Evolutionary conservation across 192 early-diverging fungal species (phyloP), one percentile per base, ranked within the genome.

Genomic region (Coemansia sp.): DNA sequence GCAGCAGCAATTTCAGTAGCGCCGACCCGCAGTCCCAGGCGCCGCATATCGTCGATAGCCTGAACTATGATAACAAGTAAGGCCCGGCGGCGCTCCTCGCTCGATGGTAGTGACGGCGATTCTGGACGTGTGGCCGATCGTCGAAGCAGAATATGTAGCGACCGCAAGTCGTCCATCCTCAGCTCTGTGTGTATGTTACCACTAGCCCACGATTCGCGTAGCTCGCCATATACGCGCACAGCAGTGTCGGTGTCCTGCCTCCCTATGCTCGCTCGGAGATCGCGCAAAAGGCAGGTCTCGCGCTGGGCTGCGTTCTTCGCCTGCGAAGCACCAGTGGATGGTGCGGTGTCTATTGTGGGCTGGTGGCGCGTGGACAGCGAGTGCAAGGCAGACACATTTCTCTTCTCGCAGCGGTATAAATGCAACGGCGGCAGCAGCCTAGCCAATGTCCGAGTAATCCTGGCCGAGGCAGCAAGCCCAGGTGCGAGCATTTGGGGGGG

Each of bases 1-100:
- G n/a, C 54, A 0, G 68, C 68, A 6, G 65, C 68, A 14, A 62
- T 51, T 62, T 81, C 78, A 1, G 78, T 81, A 36, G 78, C 78
- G 4, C 78, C 78, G 7, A 81, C 54, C 0, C 69, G 65, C 42
- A 81, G 51, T 0, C 66, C 73, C 32, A 71, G 35, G 43, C 17
- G 27, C 39, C 45, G 53, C 73, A 81, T 81, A 25, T 81, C 73
- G 10, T 65, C 69, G n/a, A 81, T 54, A 2, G 65, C 59, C 19
- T 45, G 41, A 3, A 68, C 59, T 2, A 75, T 32, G 3, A 54
- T 25, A 6, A 54, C 17, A 54, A 54, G 29, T 12, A 54, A 61
- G n/a, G 17, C 40, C 7, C 14, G 53, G 25, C 45, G 60, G 47
- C 12, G 11, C 31, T 20, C 39, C 41, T 39, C 49, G 47, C 7